These are phyloP conservation scores for Ascochyta rabiei DNA, from an alignment of 2,329 filamentous ascomycete genomes.

Conservation along the genomic window DNA sequence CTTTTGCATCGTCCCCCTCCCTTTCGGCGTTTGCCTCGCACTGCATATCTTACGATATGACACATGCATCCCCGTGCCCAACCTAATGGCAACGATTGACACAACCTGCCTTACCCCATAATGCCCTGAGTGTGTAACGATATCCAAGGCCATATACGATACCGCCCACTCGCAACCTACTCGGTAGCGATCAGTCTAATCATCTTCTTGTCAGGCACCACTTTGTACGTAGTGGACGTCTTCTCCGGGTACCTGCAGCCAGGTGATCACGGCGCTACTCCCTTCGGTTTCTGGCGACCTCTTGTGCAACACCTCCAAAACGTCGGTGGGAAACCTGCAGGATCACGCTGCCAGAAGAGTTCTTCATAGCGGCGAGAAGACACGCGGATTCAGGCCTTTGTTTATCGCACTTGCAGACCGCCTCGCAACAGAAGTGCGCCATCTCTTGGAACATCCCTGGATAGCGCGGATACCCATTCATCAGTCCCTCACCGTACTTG, in stretches of 20 bases:
- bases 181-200: constrained; percentile 21
- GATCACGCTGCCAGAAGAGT: constrained; percentile 16
- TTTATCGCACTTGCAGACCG: constrained; percentile 17
- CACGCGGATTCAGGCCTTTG: constrained; percentile 12
- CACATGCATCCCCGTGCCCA: constrained; percentile 21
- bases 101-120: constrained; percentile 19
- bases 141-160: constrained; percentile 31
- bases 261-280: constrained; percentile 4
- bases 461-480: constrained; percentile 23
- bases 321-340: constrained; percentile 16
- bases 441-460: constrained; percentile 20
- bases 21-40: constrained; percentile 7
- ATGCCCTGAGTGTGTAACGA: constrained; percentile 29
- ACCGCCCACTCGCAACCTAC: constrained; percentile 27
- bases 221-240: constrained; percentile 21
- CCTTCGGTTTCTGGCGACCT: constrained; percentile 16
- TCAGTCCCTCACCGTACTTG: constrained; percentile 26
- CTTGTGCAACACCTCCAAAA: constrained; percentile 24
- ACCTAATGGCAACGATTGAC: constrained; percentile 33
- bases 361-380: constrained; percentile 8
- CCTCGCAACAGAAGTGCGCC: constrained; percentile 14
- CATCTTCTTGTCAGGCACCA: constrained; percentile 27
- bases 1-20: constrained; percentile 1
- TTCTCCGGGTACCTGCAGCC: constrained; percentile 2
- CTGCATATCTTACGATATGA: constrained; percentile 20